Conservation (phyloP, 164 flowering plant species). For the Saururus chinensis region DNA sequence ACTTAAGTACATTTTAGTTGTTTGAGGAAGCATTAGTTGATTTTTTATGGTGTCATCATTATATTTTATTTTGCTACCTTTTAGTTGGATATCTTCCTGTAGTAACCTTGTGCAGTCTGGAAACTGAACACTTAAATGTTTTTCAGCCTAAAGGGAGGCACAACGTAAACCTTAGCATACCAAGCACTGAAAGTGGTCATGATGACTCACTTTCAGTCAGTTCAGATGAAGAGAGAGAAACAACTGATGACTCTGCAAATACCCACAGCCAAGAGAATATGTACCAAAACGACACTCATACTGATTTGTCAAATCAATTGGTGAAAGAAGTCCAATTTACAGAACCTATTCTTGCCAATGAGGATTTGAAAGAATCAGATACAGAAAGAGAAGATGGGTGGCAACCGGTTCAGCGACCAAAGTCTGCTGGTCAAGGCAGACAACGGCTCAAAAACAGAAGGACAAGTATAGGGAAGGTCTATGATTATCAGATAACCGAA, state of each 20-base stretch:
- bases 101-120: too few species aligned
- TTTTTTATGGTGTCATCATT: not conserved
- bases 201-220: constrained; percentile 25
- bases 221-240: constrained; percentile 45
- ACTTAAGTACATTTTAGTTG: not conserved
- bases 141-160: constrained; percentile 57
- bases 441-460: constrained; percentile 58
- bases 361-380: constrained; percentile 30
- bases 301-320: constrained; percentile 21
- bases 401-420: constrained; percentile 88
- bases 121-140: not conserved
- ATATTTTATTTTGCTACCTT: not conserved
- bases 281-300: constrained; percentile 11
- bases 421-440: constrained; percentile 55
- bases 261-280: constrained; percentile 2
- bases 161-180: constrained; percentile 18
- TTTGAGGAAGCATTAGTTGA: not conserved
- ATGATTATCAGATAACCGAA: constrained; percentile 59
- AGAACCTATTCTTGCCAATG: constrained; percentile 15
- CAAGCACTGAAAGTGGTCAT: constrained; percentile 39
- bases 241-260: constrained; percentile 21
- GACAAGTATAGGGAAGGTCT: constrained; percentile 47
- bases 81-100: not conserved
- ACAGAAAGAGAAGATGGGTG: constrained; percentile 62
- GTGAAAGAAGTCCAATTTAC: constrained; percentile 21